Evolutionary conservation across 352 stramenopile species (phyloP), one percentile per base, ranked within the genome.

Genomic region (Pythium phragmiticola): DNA sequence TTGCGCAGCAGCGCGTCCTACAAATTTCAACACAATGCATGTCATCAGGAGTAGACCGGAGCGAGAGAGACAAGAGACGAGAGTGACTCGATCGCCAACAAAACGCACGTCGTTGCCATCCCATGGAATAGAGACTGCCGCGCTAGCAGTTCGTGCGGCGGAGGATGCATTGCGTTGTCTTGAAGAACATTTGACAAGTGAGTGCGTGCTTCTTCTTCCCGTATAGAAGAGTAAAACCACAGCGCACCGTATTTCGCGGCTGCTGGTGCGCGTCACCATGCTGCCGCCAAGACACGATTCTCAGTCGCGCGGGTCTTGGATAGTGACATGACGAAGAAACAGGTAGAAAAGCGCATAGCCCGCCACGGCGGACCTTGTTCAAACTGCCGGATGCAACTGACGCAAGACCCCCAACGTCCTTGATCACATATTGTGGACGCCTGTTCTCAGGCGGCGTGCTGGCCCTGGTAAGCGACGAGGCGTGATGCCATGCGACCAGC

Each of bases 1-100:
- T 50, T 28, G 3, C 62, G 62, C 16, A 68, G 54, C 37, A 42
- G 19, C 16, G 57, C 21, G 52, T 68, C 54, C 62, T 68, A 23
- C 4, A 21, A 8, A 43, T 11, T 46, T 19, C 3, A 49, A 3
- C 11, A 26, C 28, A 54, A 42, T 14, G 9, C 21, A 37, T 3
- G 19, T 13, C 8, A 37, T 37, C 23, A 17, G 11, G n/a, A 33
- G 45, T 4, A 50, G 45, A 30, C n/a, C 9, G 4, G 26, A 30
- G 21, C 21, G 26, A 30, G 26, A 30, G 26, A 30, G 26, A 30
- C 26, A 5, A 30, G 26, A 30, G 17, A 30, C 19, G 45, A 39
- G 34, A 39, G 26, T 3, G 1, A 39, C 1, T 50, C 21, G 34
- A 7, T 28, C 45, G 34, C 11, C 45, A 30, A 34, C 26, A 34